Evolutionary conservation across 2,329 filamentous ascomycete species (phyloP).

Genomic region (Exophiala aquamarina): DNA sequence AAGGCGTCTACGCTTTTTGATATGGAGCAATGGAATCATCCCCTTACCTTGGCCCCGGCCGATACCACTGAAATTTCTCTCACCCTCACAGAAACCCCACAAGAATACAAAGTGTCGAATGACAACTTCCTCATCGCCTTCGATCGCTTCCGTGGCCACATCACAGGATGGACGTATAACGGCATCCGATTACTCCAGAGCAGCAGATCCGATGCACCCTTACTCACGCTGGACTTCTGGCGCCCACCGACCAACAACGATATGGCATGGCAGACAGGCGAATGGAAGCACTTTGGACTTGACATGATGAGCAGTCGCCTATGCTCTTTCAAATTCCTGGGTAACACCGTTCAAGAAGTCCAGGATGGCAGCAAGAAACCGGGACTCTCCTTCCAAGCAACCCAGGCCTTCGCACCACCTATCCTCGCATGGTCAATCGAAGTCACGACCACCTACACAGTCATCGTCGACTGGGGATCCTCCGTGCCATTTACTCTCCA

Average conservation of each 20-base stretch:
- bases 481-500: conserved; percentile 1
- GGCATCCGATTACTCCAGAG: conserved; percentile 6
- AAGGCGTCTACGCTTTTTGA: no score
- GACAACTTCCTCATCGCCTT: conserved; percentile 2
- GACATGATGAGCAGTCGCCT: conserved; percentile 25
- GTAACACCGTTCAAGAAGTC: background rate
- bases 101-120: no score
- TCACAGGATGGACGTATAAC: conserved; percentile 10
- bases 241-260: conserved; percentile 36
- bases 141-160: conserved; percentile 12
- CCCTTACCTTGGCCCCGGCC: conserved; percentile 25
- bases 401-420: conserved; percentile 51
- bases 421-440: conserved; percentile 61
- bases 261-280: conserved; percentile 26
- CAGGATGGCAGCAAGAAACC: background rate
- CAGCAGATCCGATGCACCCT: conserved; percentile 1
- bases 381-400: conserved; percentile 46
- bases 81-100: background rate
- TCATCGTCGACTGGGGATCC: background rate
- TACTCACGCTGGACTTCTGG: conserved; percentile 31
- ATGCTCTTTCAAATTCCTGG: conserved; percentile 10
- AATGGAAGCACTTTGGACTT: conserved; percentile 31
- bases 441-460: conserved; percentile 31
- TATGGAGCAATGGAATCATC: no score
- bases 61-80: conserved; percentile 3